Percentiles rank a stretch among this genome's conserved stretches.
Evolutionary conservation across 371 early-diverging fungal species (phyloP).

Genomic region (Rhizopus stolonifer): DNA sequence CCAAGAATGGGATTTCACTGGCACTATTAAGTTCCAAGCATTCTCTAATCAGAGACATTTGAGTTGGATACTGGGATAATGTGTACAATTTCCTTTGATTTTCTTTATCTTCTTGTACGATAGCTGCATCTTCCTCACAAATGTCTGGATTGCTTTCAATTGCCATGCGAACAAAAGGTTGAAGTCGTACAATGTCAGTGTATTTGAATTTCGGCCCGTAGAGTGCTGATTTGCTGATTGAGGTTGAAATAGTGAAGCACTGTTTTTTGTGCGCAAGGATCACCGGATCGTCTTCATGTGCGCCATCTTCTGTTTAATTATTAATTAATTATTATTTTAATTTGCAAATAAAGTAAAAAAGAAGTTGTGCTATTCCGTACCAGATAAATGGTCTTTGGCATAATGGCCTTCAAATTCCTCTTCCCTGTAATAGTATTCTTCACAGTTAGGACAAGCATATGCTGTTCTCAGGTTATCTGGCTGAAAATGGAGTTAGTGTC

Average conservation of each 20-base stretch:
- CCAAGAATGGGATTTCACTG: constrained; percentile 15
- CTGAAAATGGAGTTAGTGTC: constrained; percentile 16
- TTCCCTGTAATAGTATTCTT: no score
- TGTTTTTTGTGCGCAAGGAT: constrained; percentile 6
- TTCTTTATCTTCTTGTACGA: constrained; percentile 4
- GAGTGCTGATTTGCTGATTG: constrained; percentile 4
- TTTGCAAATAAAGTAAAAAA: constrained; percentile 1
- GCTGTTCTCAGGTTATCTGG: constrained; percentile 11
- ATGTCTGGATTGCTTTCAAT: constrained; percentile 5
- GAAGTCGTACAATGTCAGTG: constrained; percentile 7
- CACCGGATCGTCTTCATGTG: constrained; percentile 3
- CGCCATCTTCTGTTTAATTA: constrained; percentile 5
- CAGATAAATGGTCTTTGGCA: background rate
- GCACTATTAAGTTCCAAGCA: constrained; percentile 5
- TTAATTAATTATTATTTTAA: constrained; percentile 4
- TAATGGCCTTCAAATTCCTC: constrained; percentile 4
- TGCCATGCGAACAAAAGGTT: constrained; percentile 7
- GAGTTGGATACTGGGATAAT: constrained; percentile 4
- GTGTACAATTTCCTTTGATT: constrained; percentile 2
- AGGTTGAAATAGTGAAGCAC: background rate
- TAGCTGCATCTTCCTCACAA: constrained; percentile 4
- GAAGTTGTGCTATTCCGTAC: constrained; percentile 4
- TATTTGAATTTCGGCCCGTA: constrained; percentile 3
- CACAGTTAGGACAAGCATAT: constrained; percentile 16
- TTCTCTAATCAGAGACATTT: constrained; percentile 5